Conservation (phyloP, 805 yeast genomes). For the Kodamaea neixiangensis region DNA sequence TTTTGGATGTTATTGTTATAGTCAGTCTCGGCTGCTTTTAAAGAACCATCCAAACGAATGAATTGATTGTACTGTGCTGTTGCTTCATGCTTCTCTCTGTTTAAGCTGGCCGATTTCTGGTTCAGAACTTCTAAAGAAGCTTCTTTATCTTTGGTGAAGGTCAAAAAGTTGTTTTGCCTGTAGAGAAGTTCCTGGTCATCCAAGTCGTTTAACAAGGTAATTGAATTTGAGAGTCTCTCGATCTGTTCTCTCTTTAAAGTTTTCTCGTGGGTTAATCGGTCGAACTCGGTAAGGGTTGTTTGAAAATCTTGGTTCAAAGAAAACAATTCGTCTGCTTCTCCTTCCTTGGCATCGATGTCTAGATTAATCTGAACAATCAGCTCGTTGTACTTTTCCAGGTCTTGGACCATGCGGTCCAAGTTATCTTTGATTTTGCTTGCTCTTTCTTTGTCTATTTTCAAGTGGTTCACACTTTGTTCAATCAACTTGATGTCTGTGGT, state of each 20-base stretch:
- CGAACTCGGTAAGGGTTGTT: constrained; percentile 61
- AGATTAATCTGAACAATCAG: constrained; percentile 51
- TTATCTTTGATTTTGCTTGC: constrained; percentile 59
- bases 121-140: constrained; percentile 14
- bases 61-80: constrained; percentile 30
- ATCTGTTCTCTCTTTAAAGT: constrained; percentile 51
- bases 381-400: constrained; percentile 46
- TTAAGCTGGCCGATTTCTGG: constrained; percentile 13
- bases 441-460: constrained; percentile 70
- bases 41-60: constrained; percentile 56
- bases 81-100: constrained; percentile 18
- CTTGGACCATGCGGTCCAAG: constrained; percentile 42
- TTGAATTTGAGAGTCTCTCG: constrained; percentile 47
- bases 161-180: constrained; percentile 32
- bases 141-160: constrained; percentile 20
- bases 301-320: constrained; percentile 82
- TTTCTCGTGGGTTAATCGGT: constrained; percentile 53
- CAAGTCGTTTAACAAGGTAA: constrained; percentile 46
- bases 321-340: constrained; percentile 62
- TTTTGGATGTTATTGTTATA: constrained; percentile 24
- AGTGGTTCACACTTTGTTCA: constrained; percentile 76
- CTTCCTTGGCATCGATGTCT: constrained; percentile 54
- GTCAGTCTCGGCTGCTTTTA: constrained; percentile 43
- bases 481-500: constrained; percentile 71
- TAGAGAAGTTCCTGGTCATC: constrained; percentile 29